Conservation (phyloP, 2,329 filamentous ascomycete genomes). For the Ophiostoma sp. region DNA sequence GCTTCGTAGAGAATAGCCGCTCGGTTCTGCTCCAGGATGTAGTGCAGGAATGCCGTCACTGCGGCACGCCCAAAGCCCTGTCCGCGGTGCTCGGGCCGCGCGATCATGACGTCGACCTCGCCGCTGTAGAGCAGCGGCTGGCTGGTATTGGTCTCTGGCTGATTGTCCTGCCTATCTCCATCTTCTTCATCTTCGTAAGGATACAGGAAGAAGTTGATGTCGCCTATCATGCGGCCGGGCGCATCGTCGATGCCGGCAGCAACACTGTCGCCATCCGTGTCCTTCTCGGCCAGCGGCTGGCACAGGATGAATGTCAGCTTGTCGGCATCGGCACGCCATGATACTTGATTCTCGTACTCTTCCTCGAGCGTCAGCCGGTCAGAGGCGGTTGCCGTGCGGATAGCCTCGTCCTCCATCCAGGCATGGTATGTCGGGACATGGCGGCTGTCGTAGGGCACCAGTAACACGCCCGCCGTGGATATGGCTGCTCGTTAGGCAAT, state of each 20-base stretch:
- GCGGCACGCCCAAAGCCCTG: constrained; percentile 61
- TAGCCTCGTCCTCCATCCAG: constrained; percentile 82
- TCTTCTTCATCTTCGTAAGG: constrained; percentile 42
- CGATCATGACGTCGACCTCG: constrained; percentile 86
- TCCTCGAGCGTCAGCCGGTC: constrained; percentile 73
- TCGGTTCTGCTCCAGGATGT: constrained; percentile 51
- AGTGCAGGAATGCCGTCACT: constrained; percentile 63
- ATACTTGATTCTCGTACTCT: constrained; percentile 86
- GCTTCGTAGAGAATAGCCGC: constrained; percentile 52
- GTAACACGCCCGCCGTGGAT: constrained; percentile 57
- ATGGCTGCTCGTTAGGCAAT: constrained; percentile 49
- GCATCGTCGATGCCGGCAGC: constrained; percentile 45
- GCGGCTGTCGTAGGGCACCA: constrained; percentile 76
- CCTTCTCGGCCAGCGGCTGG: constrained; percentile 36
- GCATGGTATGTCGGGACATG: constrained; percentile 79
- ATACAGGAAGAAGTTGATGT: constrained; percentile 76
- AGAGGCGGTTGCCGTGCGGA: constrained; percentile 80
- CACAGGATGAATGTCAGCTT: constrained; percentile 93
- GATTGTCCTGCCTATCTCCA: constrained; percentile 45
- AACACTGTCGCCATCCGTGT: not conserved
- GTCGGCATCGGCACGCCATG: constrained; percentile 74
- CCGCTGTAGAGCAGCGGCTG: constrained; percentile 44
- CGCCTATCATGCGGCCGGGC: constrained; percentile 59
- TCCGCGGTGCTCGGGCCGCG: constrained; percentile 50
- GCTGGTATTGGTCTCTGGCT: constrained; percentile 37